These are phyloP conservation scores for Fraxinus latifolia DNA, from an alignment of 305 asterid species.

Conservation along the genomic window DNA sequence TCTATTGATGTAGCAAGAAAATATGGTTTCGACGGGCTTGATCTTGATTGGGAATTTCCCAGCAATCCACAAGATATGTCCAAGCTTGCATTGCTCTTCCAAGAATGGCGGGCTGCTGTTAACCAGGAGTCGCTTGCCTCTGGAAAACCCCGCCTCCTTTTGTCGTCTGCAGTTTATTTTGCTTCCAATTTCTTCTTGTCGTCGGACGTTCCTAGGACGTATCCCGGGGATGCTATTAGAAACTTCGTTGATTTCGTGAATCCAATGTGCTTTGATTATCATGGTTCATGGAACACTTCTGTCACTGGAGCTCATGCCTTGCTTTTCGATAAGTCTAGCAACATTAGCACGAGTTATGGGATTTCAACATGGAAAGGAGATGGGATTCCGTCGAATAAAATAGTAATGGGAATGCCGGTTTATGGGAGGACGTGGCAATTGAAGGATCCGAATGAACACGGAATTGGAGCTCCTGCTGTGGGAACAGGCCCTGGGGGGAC, in stretches of 20 bases:
- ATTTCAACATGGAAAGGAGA: slow-evolving; percentile 45
- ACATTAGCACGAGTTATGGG: slow-evolving; percentile 52
- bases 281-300: slow-evolving; percentile 41
- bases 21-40: slow-evolving; percentile 57
- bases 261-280: slow-evolving; percentile 44
- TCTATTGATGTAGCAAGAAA: slow-evolving; percentile 40
- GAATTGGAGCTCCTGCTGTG: slow-evolving; percentile 55
- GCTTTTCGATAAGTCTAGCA: slow-evolving; percentile 43
- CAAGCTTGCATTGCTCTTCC: slow-evolving; percentile 38
- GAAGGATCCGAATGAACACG: slow-evolving; percentile 45
- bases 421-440: slow-evolving; percentile 59
- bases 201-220: slow-evolving; percentile 21
- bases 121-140: slow-evolving; percentile 25
- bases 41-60: slow-evolving; percentile 72
- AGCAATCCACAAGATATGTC: slow-evolving; percentile 32
- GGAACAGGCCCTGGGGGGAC: slow-evolving; percentile 59
- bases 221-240: slow-evolving; percentile 35
- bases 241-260: slow-evolving; percentile 35
- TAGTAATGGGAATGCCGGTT: slow-evolving; percentile 60
- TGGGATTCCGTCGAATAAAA: slow-evolving; percentile 30
- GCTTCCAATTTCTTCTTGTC: slow-evolving; percentile 30
- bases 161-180: slow-evolving; percentile 50
- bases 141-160: slow-evolving; percentile 33
- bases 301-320: slow-evolving; percentile 46
- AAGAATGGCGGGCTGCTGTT: slow-evolving; percentile 45